Evolutionary conservation across 2,329 filamentous ascomycete species (phyloP).

Genomic region (Cladosporium sp.): DNA sequence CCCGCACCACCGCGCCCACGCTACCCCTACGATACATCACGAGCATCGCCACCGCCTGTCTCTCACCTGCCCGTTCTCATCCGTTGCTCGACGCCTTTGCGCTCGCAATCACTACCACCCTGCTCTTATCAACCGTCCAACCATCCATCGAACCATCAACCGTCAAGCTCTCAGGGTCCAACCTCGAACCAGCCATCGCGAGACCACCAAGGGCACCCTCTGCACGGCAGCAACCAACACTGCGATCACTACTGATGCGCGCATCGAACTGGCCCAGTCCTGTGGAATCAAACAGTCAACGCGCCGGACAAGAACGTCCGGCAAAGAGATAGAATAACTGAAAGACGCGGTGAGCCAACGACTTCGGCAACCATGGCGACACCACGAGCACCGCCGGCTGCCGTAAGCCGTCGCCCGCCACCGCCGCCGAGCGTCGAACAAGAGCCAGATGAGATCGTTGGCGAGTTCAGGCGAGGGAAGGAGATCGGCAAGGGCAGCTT

Average conservation of each 20-base stretch:
- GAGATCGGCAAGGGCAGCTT: conserved; percentile 98
- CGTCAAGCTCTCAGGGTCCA: conserved; percentile 9
- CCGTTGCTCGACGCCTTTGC: conserved; percentile 2
- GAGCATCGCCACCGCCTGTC: conserved; percentile 1
- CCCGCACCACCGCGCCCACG: conserved; percentile 7
- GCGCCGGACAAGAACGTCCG: not conserved
- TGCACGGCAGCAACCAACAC: not conserved
- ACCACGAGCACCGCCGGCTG: conserved; percentile 21
- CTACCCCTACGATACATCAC: conserved; percentile 8
- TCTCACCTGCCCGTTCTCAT: not conserved
- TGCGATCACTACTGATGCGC: not conserved
- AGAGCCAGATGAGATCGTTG: conserved; percentile 50
- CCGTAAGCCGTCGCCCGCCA: conserved; percentile 33
- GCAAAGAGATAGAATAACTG: not conserved
- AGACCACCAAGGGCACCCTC: not conserved
- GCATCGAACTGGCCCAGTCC: not conserved
- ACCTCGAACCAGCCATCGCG: not conserved
- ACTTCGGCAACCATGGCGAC: conserved; percentile 26
- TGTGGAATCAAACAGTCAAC: not conserved
- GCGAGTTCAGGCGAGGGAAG: conserved; percentile 75
- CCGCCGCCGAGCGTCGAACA: conserved; percentile 25
- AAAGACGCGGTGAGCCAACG: not conserved
- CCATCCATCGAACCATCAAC: not conserved
- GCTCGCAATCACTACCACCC: not conserved
- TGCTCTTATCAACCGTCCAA: not conserved